Evolutionary conservation across 2,329 filamentous ascomycete genomes (phyloP).

Genomic region (Aspergillus novoparasiticus): DNA sequence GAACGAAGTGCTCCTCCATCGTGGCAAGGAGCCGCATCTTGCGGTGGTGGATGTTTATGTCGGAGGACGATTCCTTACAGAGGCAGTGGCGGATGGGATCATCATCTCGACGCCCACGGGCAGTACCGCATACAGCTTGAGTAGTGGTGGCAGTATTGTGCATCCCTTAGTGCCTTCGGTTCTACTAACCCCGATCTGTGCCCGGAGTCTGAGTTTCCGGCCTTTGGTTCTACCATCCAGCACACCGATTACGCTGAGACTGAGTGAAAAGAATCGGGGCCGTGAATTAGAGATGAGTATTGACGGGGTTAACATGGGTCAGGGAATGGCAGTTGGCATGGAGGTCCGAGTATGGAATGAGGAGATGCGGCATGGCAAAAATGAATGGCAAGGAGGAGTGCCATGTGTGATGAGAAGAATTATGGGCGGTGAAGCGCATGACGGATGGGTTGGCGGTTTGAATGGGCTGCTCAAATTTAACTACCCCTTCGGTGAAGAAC

Average conservation of each 20-base stretch:
- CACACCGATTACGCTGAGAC: conserved; percentile 76
- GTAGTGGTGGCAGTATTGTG: conserved; percentile 87
- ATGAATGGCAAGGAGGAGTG: conserved; percentile 74
- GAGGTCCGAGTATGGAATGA: conserved; percentile 90
- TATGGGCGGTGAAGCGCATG: conserved; percentile 63
- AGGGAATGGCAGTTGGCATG: conserved; percentile 71
- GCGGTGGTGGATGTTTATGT: conserved; percentile 91
- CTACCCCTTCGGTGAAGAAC: conserved; percentile 81
- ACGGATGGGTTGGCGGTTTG: conserved; percentile 94
- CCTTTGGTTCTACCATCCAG: conserved; percentile 87
- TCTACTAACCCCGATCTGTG: conserved; percentile 90
- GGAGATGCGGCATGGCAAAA: conserved; percentile 60
- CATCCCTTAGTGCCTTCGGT: conserved; percentile 89
- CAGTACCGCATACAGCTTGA: conserved; percentile 93
- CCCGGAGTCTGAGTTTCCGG: conserved; percentile 86
- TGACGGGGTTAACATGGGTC: conserved; percentile 69
- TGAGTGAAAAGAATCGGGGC: conserved; percentile 79
- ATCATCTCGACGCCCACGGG: conserved; percentile 92
- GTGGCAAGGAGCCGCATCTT: conserved; percentile 85
- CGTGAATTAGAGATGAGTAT: conserved; percentile 78
- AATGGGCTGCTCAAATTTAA: conserved; percentile 97
- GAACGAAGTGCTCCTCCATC: conserved; percentile 93
- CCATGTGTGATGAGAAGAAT: conserved; percentile 80
- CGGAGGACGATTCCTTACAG: conserved; percentile 85
- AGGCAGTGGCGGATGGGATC: conserved; percentile 93